Evolutionary conservation across 225 moss, liverwort and hornwort species (phyloP), one percentile per base, ranked within the genome.

Genomic region (Asterella californica): DNA sequence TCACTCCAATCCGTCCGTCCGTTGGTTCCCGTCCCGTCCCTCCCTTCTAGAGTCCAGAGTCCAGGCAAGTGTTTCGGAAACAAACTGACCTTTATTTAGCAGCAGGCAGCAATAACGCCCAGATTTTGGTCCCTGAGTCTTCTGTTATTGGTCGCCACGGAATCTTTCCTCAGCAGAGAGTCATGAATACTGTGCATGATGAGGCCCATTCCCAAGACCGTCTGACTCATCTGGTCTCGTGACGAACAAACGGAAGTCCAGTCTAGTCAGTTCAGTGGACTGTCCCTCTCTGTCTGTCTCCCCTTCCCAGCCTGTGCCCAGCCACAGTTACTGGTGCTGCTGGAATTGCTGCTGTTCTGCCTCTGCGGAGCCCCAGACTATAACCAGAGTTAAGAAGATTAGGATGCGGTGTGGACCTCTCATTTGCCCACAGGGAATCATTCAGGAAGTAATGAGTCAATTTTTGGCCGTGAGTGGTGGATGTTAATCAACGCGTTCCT

Each of bases 121-220:
- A 42, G 42, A 7, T 42, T 45, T 37, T 37, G 69, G 38, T 70
- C 30, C 69, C 42, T 24, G 69, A 25, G 38, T 8, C 38, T 24
- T 70, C 21, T 42, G 38, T 70, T 10, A 70, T 45, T 70, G 37
- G 69, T 38, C 9, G 22, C 0, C 69, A 37, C 37, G 42, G 69
- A 70, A 70, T 70, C 37, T 37, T 45, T 21, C 2, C 38, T 18
- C 15, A 12, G 24, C 19, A 3, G 22, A 65, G 42, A 70, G 38
- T 70, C 69, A 70, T 70, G 69, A 70, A 70, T 45, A 38, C 42
- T 70, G 38, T 70, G 38, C 38, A 42, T 19, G 69, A 22, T n/a
- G 37, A 45, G 69, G 19, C 38, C 38, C 38, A 15, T 21, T 45
- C 69, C 69, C 69, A 38, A 37, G 34, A 2, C 36, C 2, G 34